Evolutionary conservation across 306 rosid genomes (phyloP).

Genomic region (Quercus alba): DNA sequence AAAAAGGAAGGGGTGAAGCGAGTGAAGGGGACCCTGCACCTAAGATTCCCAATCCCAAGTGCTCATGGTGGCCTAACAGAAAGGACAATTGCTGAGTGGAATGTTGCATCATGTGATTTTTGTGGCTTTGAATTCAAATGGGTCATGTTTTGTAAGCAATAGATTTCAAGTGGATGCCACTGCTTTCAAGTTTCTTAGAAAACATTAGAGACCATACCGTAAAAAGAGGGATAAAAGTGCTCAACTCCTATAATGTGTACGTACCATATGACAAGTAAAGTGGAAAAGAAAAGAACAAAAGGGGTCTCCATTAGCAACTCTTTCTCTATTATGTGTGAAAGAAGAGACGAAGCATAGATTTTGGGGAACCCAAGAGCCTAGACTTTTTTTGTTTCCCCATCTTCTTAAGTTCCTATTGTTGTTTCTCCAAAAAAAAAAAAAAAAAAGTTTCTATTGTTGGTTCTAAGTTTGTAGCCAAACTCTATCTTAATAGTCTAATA

Average conservation of each 20-base stretch:
- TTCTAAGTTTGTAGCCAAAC: too few relatives aligned
- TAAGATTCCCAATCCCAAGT: background rate
- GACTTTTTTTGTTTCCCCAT: too few relatives aligned
- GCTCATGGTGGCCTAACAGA: background rate
- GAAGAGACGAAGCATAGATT: too few relatives aligned
- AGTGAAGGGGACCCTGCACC: conserved; percentile 3
- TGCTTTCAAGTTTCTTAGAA: background rate
- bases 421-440: too few relatives aligned
- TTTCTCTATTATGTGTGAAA: background rate
- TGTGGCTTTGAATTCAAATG: background rate
- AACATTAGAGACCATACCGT: background rate
- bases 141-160: background rate
- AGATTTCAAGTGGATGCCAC: background rate
- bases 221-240: background rate
- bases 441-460: too few relatives aligned
- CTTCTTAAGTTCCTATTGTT: too few relatives aligned
- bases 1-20: background rate
- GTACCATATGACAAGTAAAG: too few relatives aligned
- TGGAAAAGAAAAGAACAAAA: background rate
- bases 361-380: too few relatives aligned
- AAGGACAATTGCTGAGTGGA: conserved; percentile 4
- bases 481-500: too few relatives aligned
- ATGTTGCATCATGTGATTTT: conserved; percentile 6
- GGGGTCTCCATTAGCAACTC: background rate
- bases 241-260: background rate